Base-by-base conservation (phyloP, 495 filamentous ascomycete genomes). In the Oleoguttula mirabilis region DNA sequence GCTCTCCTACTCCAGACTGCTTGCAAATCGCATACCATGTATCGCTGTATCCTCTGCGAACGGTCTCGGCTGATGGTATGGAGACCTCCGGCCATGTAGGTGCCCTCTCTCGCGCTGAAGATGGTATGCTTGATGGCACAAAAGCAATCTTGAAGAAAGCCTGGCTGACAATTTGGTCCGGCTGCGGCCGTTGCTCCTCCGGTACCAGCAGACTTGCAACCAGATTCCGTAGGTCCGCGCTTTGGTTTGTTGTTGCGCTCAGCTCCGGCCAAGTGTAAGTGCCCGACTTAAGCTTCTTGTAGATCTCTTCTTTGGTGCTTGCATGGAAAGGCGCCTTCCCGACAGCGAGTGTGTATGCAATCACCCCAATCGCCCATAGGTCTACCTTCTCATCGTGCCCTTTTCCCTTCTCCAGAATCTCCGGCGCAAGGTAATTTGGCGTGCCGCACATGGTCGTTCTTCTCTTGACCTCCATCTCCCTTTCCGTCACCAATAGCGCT, bases 351-450 rank as follows among this genome's bases (percentile, higher is more conserved):
- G 60, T 64, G 38, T 65, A 63, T 82, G 88, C 85, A 47, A 99
- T 95, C 41, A 96, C 84, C 25, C 90, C 90, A 42, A 96, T 71
- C 12, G 88, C 90, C 90, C 90, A 99, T 45, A 96, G 77, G 59
- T 99, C 90, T 6, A 99, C 90, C 56, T 83, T 82, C 44, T 90
- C 83, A 34, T 84, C 86, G 59, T 95, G 88, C 3, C 88, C 88
- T 21, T 81, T 81, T 56, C 83, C 87, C 37, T 80, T 79, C 54
- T 82, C 79, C 39, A 95, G 71, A 45, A 99, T 88, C 59, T 99
- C 90, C 2, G 90, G 90, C 0, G 92, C 92, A 59, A 99, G 93
- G 61, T 99, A 99, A 59, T 96, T 96, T 1, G 92, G 92, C 10
- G 92, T 96, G 22, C 92, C 92, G 50, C 92, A 99, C 35, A 99